Conservation (phyloP, 805 yeast genomes). For the Pichia nakasei region DNA sequence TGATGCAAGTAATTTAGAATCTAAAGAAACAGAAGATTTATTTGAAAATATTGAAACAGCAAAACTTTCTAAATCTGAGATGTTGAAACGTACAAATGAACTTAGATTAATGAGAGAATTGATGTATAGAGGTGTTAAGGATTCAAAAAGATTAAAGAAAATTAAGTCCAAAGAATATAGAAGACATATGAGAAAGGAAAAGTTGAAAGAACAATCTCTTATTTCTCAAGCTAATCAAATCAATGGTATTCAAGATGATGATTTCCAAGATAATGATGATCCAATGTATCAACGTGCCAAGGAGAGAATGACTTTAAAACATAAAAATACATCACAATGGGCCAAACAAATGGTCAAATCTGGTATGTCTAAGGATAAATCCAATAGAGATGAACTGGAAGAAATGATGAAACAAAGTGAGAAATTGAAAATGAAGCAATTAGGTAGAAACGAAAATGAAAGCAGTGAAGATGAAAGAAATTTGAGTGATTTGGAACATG, state of each 20-base stretch:
- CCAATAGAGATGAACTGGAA: constrained; percentile 81
- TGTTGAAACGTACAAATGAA: constrained; percentile 69
- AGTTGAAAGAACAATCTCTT: constrained; percentile 57
- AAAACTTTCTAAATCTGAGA: constrained; percentile 69
- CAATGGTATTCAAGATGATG: constrained; percentile 37
- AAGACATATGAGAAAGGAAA: constrained; percentile 78
- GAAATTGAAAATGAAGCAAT: constrained; percentile 57
- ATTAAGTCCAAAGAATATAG: constrained; percentile 89
- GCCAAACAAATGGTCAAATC: constrained; percentile 83
- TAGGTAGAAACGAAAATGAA: constrained; percentile 33
- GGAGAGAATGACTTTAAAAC: constrained; percentile 88
- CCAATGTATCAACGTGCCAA: constrained; percentile 71
- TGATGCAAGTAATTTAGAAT: constrained; percentile 55
- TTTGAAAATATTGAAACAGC: constrained; percentile 85
- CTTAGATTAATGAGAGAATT: constrained; percentile 88
- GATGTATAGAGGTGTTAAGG: constrained; percentile 90
- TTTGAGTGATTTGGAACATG: constrained; percentile 43
- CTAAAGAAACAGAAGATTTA: constrained; percentile 68
- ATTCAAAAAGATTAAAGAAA: constrained; percentile 86
- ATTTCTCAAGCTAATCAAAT: constrained; percentile 41
- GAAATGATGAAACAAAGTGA: constrained; percentile 91
- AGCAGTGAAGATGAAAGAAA: constrained; percentile 37
- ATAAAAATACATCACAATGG: constrained; percentile 84
- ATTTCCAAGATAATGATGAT: constrained; percentile 41
- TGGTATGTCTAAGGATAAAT: constrained; percentile 82